A percentile compares a stretch with the other conserved stretches of the same genome.
These are phyloP conservation scores for Xerocomellus dryophilus DNA, from an alignment of 768 basidiomycete genomes.

Conservation along the genomic window DNA sequence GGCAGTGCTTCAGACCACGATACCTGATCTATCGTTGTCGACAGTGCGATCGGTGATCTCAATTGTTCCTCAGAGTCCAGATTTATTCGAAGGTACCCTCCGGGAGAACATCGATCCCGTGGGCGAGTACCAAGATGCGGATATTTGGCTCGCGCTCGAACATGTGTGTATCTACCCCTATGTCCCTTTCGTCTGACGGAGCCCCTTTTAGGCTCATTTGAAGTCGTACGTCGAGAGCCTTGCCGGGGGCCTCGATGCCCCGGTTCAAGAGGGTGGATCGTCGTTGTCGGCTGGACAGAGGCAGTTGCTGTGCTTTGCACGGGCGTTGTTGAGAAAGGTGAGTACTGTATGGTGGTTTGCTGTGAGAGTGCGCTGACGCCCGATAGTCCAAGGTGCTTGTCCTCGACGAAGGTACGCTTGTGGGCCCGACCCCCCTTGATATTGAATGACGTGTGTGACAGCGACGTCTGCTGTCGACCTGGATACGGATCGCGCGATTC, in stretches of 20 bases:
- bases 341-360: not conserved
- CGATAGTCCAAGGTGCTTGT: constrained; percentile 78
- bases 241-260: constrained; percentile 66
- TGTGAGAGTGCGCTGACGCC: not conserved
- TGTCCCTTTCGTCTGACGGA: not conserved
- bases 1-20: too few relatives aligned
- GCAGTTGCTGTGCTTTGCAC: constrained; percentile 85
- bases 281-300: constrained; percentile 84
- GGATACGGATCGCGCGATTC: constrained; percentile 85
- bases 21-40: not conserved
- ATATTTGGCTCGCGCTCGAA: constrained; percentile 85
- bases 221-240: constrained; percentile 66
- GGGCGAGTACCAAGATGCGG: constrained; percentile 65
- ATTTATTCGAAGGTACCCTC: constrained; percentile 68
- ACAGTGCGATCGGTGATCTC: constrained; percentile 71
- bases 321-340: constrained; percentile 77
- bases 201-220: constrained; percentile 50
- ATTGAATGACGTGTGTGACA: constrained; percentile 24
- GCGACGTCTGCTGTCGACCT: constrained; percentile 89
- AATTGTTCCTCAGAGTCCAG: constrained; percentile 81
- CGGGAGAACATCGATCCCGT: constrained; percentile 90
- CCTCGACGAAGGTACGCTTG: constrained; percentile 75
- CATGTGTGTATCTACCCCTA: constrained; percentile 39
- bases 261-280: constrained; percentile 73
- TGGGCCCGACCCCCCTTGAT: not conserved